Evolutionary conservation across 1,139 yeast genomes (phyloP), one percentile per base, ranked within the genome.

Genomic region (Geotrichum histeridarum): DNA sequence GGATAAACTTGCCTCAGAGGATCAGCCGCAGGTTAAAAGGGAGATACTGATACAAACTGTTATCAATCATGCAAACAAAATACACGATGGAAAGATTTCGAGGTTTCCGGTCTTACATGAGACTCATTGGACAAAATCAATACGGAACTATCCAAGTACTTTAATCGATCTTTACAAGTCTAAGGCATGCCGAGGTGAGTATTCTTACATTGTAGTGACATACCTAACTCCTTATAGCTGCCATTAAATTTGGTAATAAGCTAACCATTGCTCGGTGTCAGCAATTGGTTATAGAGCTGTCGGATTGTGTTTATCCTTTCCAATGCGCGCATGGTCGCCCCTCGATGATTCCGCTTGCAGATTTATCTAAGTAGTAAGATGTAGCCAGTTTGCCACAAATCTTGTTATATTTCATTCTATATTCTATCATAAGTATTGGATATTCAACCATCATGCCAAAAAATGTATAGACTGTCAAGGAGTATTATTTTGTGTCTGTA

Each of bases 261-360:
- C 65, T 89, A 41, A 62, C 73, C 0, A 53, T 48, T 1, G 59
- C 57, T 0, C 78, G 82, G 54, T 84, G 89, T 72, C 56, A 62
- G 1, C 48, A 62, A 0, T 61, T 86, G 47, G 62, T 87, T 0
- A 47, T 54, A 0, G 59, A 69, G 1, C 71, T 88, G 30, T 62
- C 73, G 0, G 42, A 56, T 2, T 87, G 95, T 63, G 63, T 69
- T 15, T 67, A 77, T 14, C 95, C 96, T 0, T 85, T 86, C 60
- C 83, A 79, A 55, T 89, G 96, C 73, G 96, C 96, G 0, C 96
- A 89, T 67, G 96, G 96, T 0, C 68, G 96, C 52, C 95, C 95
- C 0, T 79, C 91, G 0, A 69, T 85, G 12, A 77, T 82, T 0
- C 91, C 94, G 0, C 54, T 85, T 8, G 76, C 72, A 18, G 66